Conservation (phyloP, 108 stramenopile genomes). For the Discostella pseudostelligera region DNA sequence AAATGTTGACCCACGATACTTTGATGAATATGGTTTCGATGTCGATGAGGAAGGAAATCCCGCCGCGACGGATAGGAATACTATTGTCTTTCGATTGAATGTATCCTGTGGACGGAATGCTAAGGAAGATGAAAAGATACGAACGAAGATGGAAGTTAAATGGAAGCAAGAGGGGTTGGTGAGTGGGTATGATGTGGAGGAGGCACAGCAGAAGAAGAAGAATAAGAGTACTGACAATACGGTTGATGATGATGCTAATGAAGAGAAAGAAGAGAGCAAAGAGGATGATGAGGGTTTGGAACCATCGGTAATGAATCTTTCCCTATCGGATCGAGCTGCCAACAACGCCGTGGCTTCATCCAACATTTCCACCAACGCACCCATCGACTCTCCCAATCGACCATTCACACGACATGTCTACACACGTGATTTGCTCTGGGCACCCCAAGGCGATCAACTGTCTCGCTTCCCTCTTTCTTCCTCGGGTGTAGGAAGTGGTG, state of each 20-base stretch:
- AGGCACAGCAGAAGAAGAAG: conserved; percentile 21
- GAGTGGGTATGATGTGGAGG: conserved; percentile 22
- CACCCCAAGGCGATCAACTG: conserved; percentile 92
- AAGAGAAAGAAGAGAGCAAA: conserved; percentile 13
- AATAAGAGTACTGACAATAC: background rate
- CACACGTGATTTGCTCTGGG: conserved; percentile 76
- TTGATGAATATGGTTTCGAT: conserved; percentile 66
- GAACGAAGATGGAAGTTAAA: conserved; percentile 25
- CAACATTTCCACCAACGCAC: conserved; percentile 7
- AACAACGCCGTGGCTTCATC: conserved; percentile 33
- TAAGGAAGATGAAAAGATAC: conserved; percentile 35
- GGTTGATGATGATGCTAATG: conserved; percentile 11
- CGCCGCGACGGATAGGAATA: conserved; percentile 80
- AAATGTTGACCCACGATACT: conserved; percentile 71
- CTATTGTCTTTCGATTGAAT: conserved; percentile 86
- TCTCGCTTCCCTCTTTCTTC: conserved; percentile 51
- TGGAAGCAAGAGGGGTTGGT: conserved; percentile 36
- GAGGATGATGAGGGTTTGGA: conserved; percentile 37
- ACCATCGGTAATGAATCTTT: conserved; percentile 51
- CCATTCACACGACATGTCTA: conserved; percentile 88
- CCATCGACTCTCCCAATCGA: conserved; percentile 67
- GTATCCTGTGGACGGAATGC: conserved; percentile 59
- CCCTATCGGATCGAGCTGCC: conserved; percentile 44
- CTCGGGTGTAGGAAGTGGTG: conserved; percentile 21
- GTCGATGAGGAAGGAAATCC: conserved; percentile 52